Percentiles rank a stretch among this genome's conserved stretches.
These are phyloP conservation scores for Lentinula detonsa DNA, from an alignment of 768 basidiomycete species.

Conservation along the genomic window DNA sequence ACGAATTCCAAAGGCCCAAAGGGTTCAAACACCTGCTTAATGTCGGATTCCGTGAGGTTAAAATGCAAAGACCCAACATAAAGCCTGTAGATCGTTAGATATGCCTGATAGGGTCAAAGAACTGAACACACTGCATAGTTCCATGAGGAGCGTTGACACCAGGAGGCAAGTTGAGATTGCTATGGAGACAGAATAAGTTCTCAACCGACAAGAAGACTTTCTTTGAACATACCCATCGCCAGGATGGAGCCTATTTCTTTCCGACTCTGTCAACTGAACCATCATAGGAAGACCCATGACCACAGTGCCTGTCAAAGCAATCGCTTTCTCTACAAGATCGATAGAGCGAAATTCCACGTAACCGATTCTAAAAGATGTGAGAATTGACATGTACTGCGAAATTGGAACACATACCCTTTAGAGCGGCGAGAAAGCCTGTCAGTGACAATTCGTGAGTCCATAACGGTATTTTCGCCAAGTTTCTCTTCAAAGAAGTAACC, in stretches of 20 bases:
- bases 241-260: slow-evolving; percentile 85
- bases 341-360: slow-evolving; percentile 95
- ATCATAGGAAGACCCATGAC: slow-evolving; percentile 98
- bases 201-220: background rate
- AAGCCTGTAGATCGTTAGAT: slow-evolving; percentile 44
- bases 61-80: slow-evolving; percentile 97
- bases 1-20: slow-evolving; percentile 98
- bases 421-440: slow-evolving; percentile 92
- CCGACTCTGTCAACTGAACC: slow-evolving; percentile 95
- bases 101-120: background rate
- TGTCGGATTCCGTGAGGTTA: slow-evolving; percentile 94
- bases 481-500: slow-evolving; percentile 99
- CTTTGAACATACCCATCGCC: slow-evolving; percentile 66
- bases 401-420: slow-evolving; percentile 70
- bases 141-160: slow-evolving; percentile 78
- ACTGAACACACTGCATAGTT: slow-evolving; percentile 70
- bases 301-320: slow-evolving; percentile 86
- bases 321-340: slow-evolving; percentile 86
- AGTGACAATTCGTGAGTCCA: slow-evolving; percentile 95
- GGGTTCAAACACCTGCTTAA: slow-evolving; percentile 98
- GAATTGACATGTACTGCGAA: background rate
- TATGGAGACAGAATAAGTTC: slow-evolving; percentile 20
- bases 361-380: slow-evolving; percentile 62
- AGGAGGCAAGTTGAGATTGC: slow-evolving; percentile 77
- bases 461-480: slow-evolving; percentile 87